Base-by-base conservation (phyloP, 352 stramenopile genomes). In the Blastocystis sp. region DNA sequence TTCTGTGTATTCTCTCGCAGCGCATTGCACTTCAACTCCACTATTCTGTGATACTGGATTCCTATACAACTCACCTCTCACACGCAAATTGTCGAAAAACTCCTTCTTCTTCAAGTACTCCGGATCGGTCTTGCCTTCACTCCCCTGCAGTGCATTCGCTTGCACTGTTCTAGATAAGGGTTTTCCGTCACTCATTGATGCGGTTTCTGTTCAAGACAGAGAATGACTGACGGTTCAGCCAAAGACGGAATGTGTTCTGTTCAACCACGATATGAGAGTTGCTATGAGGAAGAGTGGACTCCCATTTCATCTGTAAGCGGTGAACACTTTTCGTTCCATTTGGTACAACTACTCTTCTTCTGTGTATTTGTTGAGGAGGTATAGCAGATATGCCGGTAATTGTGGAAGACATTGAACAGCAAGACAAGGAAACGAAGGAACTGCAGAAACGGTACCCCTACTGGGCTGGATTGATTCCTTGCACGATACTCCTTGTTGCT, bases 91-190 rank as follows among this genome's bases (percentile, higher is more conserved):
- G 45, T 84, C 74, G 66, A 84, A 84, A 28, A 84, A 84, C 38
- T 66, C 74, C 38, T 84, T 84, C 60, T 84, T 84, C 52, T 84
- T 52, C 34, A 67, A 48, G 48, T 84, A 84, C 23, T 84, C 74
- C 17, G 74, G 74, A 84, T 84, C 74, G 38, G 56, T 41, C 3
- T n/a, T n/a, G 59, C 52, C 38, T 28, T 84, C 74, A 84, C 48
- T 84, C 19, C 69, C 56, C 34, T 34, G 38, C 14, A 69, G 23
- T 9, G 34, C 52, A 70, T 69, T 69, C 10, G 7, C 21, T 7
- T n/a, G 21, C 19, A 23, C 21, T 14, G 48, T 56, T 14, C 14
- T 56, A 14, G 48, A 14, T 56, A 56, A 7, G 14, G 5, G 48
- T 14, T 14, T 56, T 56, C 14, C 48, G 14, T 56, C 48, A 14